A percentile compares a stretch with the other conserved stretches of the same genome.
phyloP scores from a whole-genome alignment of 2,329 filamentous ascomycete species.

The Pseudomassariella vexata region DNA sequence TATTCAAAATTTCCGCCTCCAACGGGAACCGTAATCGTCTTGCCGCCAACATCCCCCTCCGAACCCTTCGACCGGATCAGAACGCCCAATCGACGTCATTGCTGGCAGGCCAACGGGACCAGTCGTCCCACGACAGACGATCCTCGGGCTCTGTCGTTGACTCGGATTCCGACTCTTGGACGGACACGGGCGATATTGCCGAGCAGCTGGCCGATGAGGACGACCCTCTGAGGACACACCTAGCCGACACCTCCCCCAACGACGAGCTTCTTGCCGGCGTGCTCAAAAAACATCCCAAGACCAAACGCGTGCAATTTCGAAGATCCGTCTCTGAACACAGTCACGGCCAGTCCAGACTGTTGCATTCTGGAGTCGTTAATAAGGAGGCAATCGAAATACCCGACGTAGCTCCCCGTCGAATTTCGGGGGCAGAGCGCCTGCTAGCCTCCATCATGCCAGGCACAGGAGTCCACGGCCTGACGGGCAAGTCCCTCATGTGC shows the following conservation, averaged over 20 bases:
- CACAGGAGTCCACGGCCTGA: conserved; percentile 79
- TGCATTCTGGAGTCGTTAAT: conserved; percentile 39
- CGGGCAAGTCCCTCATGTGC: conserved; percentile 90
- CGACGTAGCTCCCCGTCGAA: conserved; percentile 54
- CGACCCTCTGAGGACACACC: conserved; percentile 70
- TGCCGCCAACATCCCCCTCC: conserved; percentile 81
- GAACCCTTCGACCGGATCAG: conserved; percentile 51
- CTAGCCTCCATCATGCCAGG: conserved; percentile 83
- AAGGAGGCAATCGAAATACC: conserved; percentile 84
- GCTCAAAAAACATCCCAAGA: conserved; percentile 36
- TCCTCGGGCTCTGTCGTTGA: conserved; percentile 47
- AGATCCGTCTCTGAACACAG: conserved; percentile 36
- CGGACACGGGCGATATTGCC: conserved; percentile 89
- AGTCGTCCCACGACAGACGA: conserved; percentile 38
- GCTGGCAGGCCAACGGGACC: conserved; percentile 36
- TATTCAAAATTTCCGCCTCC: conserved; percentile 81
- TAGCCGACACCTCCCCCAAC: conserved; percentile 58
- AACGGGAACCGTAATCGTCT: conserved; percentile 62
- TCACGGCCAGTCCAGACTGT: conserved; percentile 25
- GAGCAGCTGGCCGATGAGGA: conserved; percentile 82
- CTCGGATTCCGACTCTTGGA: conserved; percentile 74
- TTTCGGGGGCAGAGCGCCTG: conserved; percentile 62
- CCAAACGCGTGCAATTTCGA: conserved; percentile 67
- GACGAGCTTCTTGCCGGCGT: conserved; percentile 51
- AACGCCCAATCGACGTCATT: conserved; percentile 39